These are phyloP conservation scores for Eragrostis curvula DNA, from an alignment of 176 grass and related monocot genomes.

Conservation along the genomic window DNA sequence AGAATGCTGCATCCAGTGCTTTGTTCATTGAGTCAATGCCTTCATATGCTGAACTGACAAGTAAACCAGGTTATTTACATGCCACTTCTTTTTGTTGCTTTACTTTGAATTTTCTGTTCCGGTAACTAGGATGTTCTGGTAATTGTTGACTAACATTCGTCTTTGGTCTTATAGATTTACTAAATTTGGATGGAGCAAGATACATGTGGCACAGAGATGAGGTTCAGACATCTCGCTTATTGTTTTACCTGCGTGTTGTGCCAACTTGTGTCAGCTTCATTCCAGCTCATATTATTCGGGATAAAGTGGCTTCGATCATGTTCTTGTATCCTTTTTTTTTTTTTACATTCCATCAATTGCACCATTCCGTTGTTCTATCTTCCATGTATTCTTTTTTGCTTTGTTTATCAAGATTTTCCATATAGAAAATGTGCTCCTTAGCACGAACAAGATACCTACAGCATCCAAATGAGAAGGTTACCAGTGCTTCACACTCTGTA, in stretches of 20 bases:
- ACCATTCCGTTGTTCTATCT: background rate
- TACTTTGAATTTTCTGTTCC: background rate
- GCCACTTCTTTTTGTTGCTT: slow-evolving; percentile 1
- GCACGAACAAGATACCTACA: slow-evolving; percentile 78
- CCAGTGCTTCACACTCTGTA: slow-evolving; percentile 82
- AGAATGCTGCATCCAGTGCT: slow-evolving; percentile 47
- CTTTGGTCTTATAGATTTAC: slow-evolving; percentile 55
- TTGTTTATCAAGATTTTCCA: slow-evolving; percentile 1
- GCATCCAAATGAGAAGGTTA: slow-evolving; percentile 93
- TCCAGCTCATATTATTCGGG: slow-evolving; percentile 55
- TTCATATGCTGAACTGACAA: slow-evolving; percentile 74
- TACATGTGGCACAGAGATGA: slow-evolving; percentile 83
- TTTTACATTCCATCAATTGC: background rate
- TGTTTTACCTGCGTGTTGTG: slow-evolving; percentile 91
- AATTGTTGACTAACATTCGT: slow-evolving; percentile 15
- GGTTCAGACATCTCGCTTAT: slow-evolving; percentile 82
- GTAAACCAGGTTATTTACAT: slow-evolving; percentile 63
- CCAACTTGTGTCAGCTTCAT: slow-evolving; percentile 75
- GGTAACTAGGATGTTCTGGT: slow-evolving; percentile 22
- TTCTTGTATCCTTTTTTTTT: slow-evolving; percentile 83
- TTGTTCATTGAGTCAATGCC: slow-evolving; percentile 81
- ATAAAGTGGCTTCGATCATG: slow-evolving; percentile 63
- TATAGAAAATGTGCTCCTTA: slow-evolving; percentile 50
- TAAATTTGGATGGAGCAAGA: slow-evolving; percentile 42
- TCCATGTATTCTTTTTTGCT: background rate